phyloP scores from a whole-genome alignment of 2,329 filamentous ascomycete species.

The Dichotomopilus funicola region DNA sequence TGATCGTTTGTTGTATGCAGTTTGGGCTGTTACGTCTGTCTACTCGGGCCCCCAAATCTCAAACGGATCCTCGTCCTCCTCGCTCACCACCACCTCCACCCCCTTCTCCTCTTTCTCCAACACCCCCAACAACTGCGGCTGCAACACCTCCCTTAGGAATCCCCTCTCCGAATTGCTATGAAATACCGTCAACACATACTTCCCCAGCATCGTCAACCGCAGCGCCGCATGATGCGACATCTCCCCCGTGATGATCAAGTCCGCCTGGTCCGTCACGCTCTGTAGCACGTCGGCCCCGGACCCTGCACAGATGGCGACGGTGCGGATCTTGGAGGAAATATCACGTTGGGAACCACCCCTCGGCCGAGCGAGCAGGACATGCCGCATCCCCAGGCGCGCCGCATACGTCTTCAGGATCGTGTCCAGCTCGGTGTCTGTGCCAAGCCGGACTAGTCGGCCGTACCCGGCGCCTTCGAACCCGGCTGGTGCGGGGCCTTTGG shows the following conservation, averaged over 20 bases:
- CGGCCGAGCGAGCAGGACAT: conserved; percentile 33
- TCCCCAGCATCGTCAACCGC: conserved; percentile 75
- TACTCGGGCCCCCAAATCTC: conserved; percentile 55
- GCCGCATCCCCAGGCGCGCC: conserved; percentile 56
- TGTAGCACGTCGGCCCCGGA: conserved; percentile 74
- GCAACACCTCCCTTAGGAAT: conserved; percentile 68
- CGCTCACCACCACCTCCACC: conserved; percentile 66
- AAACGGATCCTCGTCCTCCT: conserved; percentile 81
- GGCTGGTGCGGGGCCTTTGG: conserved; percentile 34
- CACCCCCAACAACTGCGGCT: conserved; percentile 53
- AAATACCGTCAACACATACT: conserved; percentile 76
- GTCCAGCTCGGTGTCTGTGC: conserved; percentile 32
- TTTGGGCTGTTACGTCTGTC: too few relatives aligned
- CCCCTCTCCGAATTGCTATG: conserved; percentile 90
- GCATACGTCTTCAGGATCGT: conserved; percentile 51
- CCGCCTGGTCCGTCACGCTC: conserved; percentile 51
- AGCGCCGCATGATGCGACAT: conserved; percentile 90
- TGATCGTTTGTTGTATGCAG: background rate
- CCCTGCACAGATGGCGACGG: conserved; percentile 82
- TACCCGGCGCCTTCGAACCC: conserved; percentile 46
- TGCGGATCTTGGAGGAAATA: conserved; percentile 36
- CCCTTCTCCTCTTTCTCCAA: conserved; percentile 45
- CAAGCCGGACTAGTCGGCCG: conserved; percentile 43
- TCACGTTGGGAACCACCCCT: conserved; percentile 2
- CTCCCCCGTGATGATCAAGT: conserved; percentile 86